Evolutionary conservation across 495 filamentous ascomycete genomes (phyloP), one percentile per base, ranked within the genome.

Genomic region (Lichina pygmaea): DNA sequence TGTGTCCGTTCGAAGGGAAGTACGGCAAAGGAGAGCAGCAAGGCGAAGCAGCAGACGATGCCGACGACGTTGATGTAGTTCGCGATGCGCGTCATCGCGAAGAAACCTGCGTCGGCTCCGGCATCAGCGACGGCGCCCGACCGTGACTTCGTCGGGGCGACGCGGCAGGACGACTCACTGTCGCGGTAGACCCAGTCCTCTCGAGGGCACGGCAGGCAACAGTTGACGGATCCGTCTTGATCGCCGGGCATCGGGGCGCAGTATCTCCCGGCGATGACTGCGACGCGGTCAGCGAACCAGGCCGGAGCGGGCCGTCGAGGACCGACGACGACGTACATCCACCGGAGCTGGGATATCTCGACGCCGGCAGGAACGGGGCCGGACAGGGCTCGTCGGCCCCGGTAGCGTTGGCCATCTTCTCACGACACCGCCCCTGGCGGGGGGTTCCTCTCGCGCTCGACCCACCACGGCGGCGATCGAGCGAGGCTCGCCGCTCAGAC

Each of bases 121-220:
- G 15, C 36, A 16, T 41, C 33, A 41, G 34, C 46, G 44, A 46
- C 55, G 58, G 51, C 47, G 48, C 33, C n/a, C 33, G 37, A 17
- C 24, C 30, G 41, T 38, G 33, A 33, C 10, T 17, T 41, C 24
- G 24, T 24, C 24, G 24, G 24, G 24, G 53, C 45, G 32, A 24
- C 48, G 46, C 34, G n/a, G 13, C 40, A 15, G 34, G 30, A 39
- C 45, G 31, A 60, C 68, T 57, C 51, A 77, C 73, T 68, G 52
- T 85, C 73, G 6, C 77, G 76, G 55, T 93, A 95, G 44, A 79
- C 63, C 77, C 77, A 95, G 43, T 81, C 69, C 32, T 79, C 75
- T 51, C 76, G 64, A 15, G 91, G 89, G 60, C 89, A 97, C 52
- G 91, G 91, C 47, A 95, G 56, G 60, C 89, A 97, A 57, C 89